Conservation (phyloP, 805 yeast species). For the Lipomyces mesembrius region DNA sequence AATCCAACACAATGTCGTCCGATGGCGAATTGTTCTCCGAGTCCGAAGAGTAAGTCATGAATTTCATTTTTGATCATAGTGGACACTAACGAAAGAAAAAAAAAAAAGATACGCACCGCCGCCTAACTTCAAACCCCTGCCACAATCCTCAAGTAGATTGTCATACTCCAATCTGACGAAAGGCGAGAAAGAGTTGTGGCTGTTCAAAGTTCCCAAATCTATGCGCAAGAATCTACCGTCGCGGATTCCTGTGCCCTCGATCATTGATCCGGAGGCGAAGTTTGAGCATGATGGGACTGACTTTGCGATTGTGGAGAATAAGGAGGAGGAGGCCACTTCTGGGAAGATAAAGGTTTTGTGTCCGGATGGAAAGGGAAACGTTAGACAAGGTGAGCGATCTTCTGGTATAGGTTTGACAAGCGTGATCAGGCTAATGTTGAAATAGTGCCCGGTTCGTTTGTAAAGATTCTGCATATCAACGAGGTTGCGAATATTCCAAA, state of each 20-base stretch:
- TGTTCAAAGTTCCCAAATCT: slow-evolving; percentile 24
- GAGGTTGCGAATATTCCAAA: slow-evolving; percentile 36
- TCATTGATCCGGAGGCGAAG: slow-evolving; percentile 5
- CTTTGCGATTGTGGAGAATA: slow-evolving; percentile 22
- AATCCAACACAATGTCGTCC: background rate
- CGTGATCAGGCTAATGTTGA: background rate
- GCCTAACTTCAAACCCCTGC: slow-evolving; percentile 18
- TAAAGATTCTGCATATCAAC: slow-evolving; percentile 24
- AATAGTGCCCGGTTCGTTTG: slow-evolving; percentile 10
- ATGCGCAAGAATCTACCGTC: slow-evolving; percentile 8
- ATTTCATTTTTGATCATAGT: background rate
- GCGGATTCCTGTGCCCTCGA: slow-evolving; percentile 17
- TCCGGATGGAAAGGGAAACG: slow-evolving; percentile 12
- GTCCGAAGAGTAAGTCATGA: background rate
- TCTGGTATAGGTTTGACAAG: background rate
- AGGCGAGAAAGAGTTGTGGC: slow-evolving; percentile 27
- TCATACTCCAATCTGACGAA: slow-evolving; percentile 9
- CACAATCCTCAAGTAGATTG: slow-evolving; percentile 12
- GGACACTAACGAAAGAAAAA: background rate
- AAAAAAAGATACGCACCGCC: slow-evolving; percentile 21
- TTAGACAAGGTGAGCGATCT: slow-evolving; percentile 4
- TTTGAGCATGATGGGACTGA: slow-evolving; percentile 16
- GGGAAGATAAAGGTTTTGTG: slow-evolving; percentile 21
- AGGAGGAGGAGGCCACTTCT: slow-evolving; percentile 18
- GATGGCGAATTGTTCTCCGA: background rate